A percentile compares a stretch with the other conserved stretches of the same genome.
Evolutionary conservation across 1,139 yeast species (phyloP).

Genomic region (Insectozyma bohioensis): DNA sequence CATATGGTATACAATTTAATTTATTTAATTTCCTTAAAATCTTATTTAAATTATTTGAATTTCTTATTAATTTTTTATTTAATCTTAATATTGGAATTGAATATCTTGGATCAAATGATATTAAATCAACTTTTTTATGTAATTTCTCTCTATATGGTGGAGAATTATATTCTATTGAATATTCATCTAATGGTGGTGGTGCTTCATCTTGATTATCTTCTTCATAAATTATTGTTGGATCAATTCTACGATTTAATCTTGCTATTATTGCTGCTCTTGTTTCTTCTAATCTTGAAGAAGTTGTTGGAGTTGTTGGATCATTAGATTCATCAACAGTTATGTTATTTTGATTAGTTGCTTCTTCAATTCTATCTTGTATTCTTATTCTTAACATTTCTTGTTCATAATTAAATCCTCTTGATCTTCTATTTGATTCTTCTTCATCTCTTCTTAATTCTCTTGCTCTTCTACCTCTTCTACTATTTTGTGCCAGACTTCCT

Average conservation of each 20-base stretch:
- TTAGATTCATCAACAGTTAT: neutral
- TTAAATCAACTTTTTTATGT: conserved; percentile 35
- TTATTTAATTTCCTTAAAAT: conserved; percentile 28
- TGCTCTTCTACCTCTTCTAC: conserved; percentile 10
- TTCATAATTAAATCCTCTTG: neutral
- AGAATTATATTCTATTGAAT: conserved; percentile 22
- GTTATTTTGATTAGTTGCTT: neutral
- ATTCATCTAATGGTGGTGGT: conserved; percentile 24
- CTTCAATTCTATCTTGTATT: neutral
- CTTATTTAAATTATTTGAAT: conserved; percentile 24
- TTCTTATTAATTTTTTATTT: conserved; percentile 31
- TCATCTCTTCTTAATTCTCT: conserved; percentile 7
- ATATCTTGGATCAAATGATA: conserved; percentile 44
- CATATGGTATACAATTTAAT: conserved; percentile 32
- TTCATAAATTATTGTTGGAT: conserved; percentile 4
- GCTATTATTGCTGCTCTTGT: conserved; percentile 14
- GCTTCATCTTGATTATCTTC: conserved; percentile 2
- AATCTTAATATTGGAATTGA: conserved; percentile 36
- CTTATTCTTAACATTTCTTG: too few relatives aligned
- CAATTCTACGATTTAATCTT: conserved; percentile 10
- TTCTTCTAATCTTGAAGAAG: conserved; percentile 5
- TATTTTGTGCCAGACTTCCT: conserved; percentile 11
- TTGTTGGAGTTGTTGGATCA: neutral
- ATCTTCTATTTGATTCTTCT: neutral
- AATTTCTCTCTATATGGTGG: conserved; percentile 42